Evolutionary conservation across 768 basidiomycete species (phyloP), one percentile per base, ranked within the genome.

Genomic region (Termitomyces sp.): DNA sequence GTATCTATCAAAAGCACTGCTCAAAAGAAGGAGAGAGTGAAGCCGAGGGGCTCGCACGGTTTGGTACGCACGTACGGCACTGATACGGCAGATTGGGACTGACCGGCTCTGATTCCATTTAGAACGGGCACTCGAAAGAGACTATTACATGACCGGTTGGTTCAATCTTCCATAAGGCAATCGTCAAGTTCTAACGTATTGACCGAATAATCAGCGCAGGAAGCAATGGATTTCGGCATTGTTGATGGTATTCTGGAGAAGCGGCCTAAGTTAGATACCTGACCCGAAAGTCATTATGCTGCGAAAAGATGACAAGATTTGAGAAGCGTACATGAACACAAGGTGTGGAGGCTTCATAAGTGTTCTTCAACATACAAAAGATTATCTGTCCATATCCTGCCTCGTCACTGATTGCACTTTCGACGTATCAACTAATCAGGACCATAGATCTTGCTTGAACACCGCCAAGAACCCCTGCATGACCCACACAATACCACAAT

Each of bases 141-240:
- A 98, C 72, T 95, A 95, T 72, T 98, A 93, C 72, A 89, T 98
- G 91, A 96, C 94, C 59, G 87, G 89, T 87, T 62, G 57, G 70
- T 70, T 60, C 48, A 57, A 53, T 16, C 44, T 57, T 59, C 26
- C 55, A 24, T 47, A 22, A 5, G 38, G 28, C 49, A 28, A 61
- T 63, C 62, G 50, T 63, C 65, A 32, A 61, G 52, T 63, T 28
- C 52, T 55, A 46, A 10, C 20, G 24, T 56, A 28, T 45, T 61
- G 35, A 64, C 62, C 55, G 55, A 40, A 60, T 52, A 58, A 64
- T 66, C 71, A 86, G 92, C 94, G 5, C 84, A 87, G 69, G 91
- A 96, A 79, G 93, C 94, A 13, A 76, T 92, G 62, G 80, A 85
- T 36, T 98, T 98, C 71, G 94, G 94, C 41, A 90, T 98, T 55